phyloP scores from a whole-genome alignment of 2,329 filamentous ascomycete genomes.

The Botryosphaeria dothidea region DNA sequence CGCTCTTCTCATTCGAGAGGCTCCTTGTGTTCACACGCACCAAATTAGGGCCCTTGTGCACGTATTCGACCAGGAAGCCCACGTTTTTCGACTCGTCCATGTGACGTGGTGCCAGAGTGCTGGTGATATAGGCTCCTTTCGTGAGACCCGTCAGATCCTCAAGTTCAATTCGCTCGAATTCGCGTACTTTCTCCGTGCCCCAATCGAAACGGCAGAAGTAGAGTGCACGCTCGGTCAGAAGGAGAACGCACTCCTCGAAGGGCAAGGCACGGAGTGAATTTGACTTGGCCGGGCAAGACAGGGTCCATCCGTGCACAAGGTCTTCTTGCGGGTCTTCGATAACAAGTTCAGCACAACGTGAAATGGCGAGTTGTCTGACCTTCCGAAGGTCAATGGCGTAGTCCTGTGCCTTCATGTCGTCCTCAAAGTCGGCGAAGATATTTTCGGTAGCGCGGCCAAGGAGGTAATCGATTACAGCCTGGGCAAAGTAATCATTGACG shows the following conservation, averaged over 20 bases:
- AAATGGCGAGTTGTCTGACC: conserved; percentile 85
- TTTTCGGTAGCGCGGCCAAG: conserved; percentile 82
- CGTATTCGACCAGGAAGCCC: conserved; percentile 79
- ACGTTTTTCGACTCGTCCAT: conserved; percentile 78
- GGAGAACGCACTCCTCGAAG: conserved; percentile 84
- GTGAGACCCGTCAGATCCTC: conserved; percentile 71
- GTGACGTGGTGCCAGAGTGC: conserved; percentile 75
- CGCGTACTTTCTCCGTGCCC: conserved; percentile 90
- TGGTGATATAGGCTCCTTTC: conserved; percentile 87
- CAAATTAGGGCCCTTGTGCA: conserved; percentile 68
- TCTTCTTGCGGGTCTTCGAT: conserved; percentile 77
- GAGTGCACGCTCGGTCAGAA: conserved; percentile 80
- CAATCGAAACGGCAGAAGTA: conserved; percentile 94
- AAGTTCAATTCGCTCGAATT: conserved; percentile 83
- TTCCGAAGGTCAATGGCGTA: conserved; percentile 84
- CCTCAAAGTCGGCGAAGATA: conserved; percentile 93
- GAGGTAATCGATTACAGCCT: conserved; percentile 91
- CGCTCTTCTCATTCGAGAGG: conserved; percentile 56
- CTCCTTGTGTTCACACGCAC: conserved; percentile 84
- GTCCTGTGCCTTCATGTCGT: conserved; percentile 89
- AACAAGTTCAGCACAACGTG: conserved; percentile 83
- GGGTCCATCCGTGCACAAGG: conserved; percentile 84
- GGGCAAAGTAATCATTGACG: conserved; percentile 96
- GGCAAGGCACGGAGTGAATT: conserved; percentile 68
- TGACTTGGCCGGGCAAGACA: conserved; percentile 72